phyloP scores from a whole-genome alignment of 805 yeast species.

The Tetrapisispora arboricola region DNA sequence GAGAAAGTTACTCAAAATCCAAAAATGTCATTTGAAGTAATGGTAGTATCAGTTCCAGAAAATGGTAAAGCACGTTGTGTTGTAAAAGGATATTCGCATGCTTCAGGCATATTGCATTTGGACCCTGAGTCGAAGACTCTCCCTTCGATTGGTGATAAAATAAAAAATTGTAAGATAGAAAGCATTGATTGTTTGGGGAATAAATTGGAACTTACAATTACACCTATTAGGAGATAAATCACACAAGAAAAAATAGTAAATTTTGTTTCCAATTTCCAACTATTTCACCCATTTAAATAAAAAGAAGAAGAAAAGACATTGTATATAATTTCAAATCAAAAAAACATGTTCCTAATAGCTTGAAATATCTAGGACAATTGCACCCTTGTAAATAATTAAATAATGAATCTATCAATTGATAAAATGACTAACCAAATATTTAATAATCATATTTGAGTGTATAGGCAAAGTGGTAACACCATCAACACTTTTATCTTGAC shows the following conservation, averaged over 20 bases:
- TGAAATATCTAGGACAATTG: no score
- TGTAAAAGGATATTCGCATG: constrained; percentile 21
- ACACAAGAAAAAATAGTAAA: no score
- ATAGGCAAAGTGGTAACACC: no score
- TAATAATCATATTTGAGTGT: background rate
- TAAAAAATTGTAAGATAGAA: constrained; percentile 32
- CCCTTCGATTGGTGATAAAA: constrained; percentile 36
- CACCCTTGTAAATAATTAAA: background rate
- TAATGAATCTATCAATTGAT: no score
- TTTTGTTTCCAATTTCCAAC: no score
- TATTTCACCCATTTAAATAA: background rate
- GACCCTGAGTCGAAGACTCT: constrained; percentile 14
- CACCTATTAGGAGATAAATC: no score
- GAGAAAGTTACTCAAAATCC: constrained; percentile 8
- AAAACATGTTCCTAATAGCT: no score
- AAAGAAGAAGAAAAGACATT: background rate
- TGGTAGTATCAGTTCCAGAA: constrained; percentile 35
- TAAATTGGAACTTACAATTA: background rate
- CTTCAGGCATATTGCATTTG: constrained; percentile 26
- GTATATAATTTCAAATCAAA: background rate
- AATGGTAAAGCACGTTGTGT: constrained; percentile 29
- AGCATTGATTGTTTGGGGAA: constrained; percentile 35
- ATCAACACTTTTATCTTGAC: no score
- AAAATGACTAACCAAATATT: background rate
- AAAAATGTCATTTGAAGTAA: constrained; percentile 22